These are phyloP conservation scores for Prunus persica DNA, from an alignment of 306 rosid genomes.

Conservation along the genomic window DNA sequence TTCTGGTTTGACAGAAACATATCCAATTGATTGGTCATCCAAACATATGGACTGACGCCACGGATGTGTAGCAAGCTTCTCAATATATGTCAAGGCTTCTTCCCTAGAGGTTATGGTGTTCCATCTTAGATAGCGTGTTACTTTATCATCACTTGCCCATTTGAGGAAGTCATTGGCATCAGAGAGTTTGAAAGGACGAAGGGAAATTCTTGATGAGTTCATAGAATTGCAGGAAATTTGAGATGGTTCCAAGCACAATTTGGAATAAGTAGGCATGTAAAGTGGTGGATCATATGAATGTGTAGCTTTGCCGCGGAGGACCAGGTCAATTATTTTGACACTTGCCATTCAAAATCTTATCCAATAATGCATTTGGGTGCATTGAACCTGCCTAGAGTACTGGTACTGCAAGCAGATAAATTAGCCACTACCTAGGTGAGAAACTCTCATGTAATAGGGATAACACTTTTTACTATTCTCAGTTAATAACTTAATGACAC, in stretches of 20 bases:
- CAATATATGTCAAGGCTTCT: slow-evolving; percentile 38
- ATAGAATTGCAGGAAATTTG: background rate
- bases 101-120: slow-evolving; percentile 31
- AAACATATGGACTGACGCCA: slow-evolving; percentile 47
- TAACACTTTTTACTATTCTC: no score
- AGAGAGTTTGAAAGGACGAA: slow-evolving; percentile 32
- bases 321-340: background rate
- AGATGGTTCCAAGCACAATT: background rate
- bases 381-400: background rate
- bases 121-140: slow-evolving; percentile 35
- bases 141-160: slow-evolving; percentile 36
- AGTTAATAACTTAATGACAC: no score
- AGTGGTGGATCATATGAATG: background rate
- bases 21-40: slow-evolving; percentile 33
- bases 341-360: background rate
- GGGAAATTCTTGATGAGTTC: slow-evolving; percentile 26
- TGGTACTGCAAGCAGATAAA: background rate
- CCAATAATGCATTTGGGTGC: background rate
- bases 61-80: slow-evolving; percentile 46
- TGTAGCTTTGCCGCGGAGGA: background rate
- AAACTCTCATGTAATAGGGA: no score
- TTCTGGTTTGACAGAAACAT: slow-evolving; percentile 30
- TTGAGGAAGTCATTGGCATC: slow-evolving; percentile 32
- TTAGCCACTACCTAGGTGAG: background rate
- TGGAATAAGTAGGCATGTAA: background rate